Base-by-base conservation (phyloP, 2,329 filamentous ascomycete species). In the Talaromyces sp. region DNA sequence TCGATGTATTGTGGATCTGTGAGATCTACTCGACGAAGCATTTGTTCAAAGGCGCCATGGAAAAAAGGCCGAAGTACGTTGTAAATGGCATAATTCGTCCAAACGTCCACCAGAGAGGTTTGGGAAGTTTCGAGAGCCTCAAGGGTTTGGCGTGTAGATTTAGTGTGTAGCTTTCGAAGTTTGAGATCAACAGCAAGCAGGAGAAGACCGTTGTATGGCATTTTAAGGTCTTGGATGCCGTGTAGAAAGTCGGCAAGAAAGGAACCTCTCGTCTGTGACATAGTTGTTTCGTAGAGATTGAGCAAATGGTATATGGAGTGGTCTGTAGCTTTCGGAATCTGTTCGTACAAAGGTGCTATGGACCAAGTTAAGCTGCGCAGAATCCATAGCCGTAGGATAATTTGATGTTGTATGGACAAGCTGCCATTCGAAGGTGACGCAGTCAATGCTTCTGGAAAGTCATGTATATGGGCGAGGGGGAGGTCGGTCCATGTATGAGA, bases 351-450 rank as follows among this genome's bases (percentile, higher is more conserved):
- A 16, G 61, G 56, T 16, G 58, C 60, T 24, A 64, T 51, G 7
- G 60, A 52, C 33, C 57, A 58, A 39, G 59, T 63, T 33, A 74
- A 52, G 0, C 60, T 60, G 27, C 65, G 65, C 46, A 73, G 54
- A 24, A 56, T 47, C 71, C 71, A 74, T 11, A 74, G 48, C 20
- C 71, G 70, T 22, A 70, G 29, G 13, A 72, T 48, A 5, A 73
- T 65, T 20, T 62, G 63, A n/a, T 68, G 60, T n/a, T 60, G 60
- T 5, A 52, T 48, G 17, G 62, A 48, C 3, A 62, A 32, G 9
- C 20, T 44, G 19, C 35, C 1, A 35, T n/a, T 30, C 11, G 33
- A 11, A 44, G 27, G 22, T 35, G 32, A 14, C 47, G 43, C 20
- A 36, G 17, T n/a, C 19, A 36, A 46, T 35, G n/a, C 17, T 13